These are phyloP conservation scores for Starmerella etchellsii DNA, from an alignment of 805 yeast species.

Conservation along the genomic window DNA sequence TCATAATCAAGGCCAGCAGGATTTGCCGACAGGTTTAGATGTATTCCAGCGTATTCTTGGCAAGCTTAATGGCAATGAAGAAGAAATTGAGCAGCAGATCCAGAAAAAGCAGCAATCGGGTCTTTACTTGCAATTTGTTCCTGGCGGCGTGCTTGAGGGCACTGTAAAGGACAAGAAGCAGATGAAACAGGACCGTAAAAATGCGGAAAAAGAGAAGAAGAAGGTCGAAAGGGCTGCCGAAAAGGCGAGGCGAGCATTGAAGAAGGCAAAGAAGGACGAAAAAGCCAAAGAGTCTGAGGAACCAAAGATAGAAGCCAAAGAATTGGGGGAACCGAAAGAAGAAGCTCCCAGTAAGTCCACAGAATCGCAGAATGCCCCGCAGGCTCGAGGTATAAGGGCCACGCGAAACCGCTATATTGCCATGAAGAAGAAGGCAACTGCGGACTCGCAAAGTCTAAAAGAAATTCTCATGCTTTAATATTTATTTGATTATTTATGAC, in stretches of 20 bases:
- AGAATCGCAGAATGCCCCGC: not conserved
- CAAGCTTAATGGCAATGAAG: slow-evolving; percentile 72
- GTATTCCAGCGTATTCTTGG: slow-evolving; percentile 86
- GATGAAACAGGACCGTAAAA: slow-evolving; percentile 22
- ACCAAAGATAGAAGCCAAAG: not conserved
- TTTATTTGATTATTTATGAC: not conserved
- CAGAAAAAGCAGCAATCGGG: slow-evolving; percentile 60
- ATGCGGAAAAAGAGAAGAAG: slow-evolving; percentile 18
- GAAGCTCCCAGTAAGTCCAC: not conserved
- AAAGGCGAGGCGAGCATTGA: not conserved
- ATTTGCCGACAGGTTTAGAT: slow-evolving; percentile 83
- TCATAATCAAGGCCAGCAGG: slow-evolving; percentile 49
- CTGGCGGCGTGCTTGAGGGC: slow-evolving; percentile 55
- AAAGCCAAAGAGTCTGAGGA: not conserved
- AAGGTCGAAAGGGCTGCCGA: slow-evolving; percentile 8
- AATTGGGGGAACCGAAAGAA: not conserved
- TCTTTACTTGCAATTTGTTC: slow-evolving; percentile 70
- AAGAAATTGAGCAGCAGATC: slow-evolving; percentile 33
- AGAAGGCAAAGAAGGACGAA: not conserved
- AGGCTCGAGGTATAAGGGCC: slow-evolving; percentile 45
- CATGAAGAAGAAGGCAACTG: slow-evolving; percentile 82
- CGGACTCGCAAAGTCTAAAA: slow-evolving; percentile 77
- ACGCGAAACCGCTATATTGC: slow-evolving; percentile 78
- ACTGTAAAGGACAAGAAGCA: slow-evolving; percentile 20
- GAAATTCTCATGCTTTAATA: slow-evolving; percentile 74